A percentile compares a stretch with the other conserved stretches of the same genome.
These are phyloP conservation scores for Neofusicoccum laricinum DNA, from an alignment of 2,329 filamentous ascomycete genomes.

Conservation along the genomic window DNA sequence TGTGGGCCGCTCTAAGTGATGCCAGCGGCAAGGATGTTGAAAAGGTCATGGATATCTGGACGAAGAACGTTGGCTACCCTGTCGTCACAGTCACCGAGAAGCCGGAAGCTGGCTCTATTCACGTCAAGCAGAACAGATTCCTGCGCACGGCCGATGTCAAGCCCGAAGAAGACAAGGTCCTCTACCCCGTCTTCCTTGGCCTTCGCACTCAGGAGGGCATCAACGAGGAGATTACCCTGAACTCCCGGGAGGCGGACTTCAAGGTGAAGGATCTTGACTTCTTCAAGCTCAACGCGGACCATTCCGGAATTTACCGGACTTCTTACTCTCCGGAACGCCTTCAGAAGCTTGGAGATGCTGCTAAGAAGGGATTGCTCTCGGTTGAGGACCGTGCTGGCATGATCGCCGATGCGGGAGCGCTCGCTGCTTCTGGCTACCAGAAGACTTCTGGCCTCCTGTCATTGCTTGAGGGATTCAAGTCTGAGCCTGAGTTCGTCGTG, in stretches of 20 bases:
- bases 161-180: constrained; percentile 82
- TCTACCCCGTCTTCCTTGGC: constrained; percentile 88
- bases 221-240: constrained; percentile 71
- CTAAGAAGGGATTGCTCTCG: constrained; percentile 73
- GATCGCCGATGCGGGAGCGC: constrained; percentile 82
- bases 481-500: constrained; percentile 84
- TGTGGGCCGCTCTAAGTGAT: constrained; percentile 84
- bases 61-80: constrained; percentile 91
- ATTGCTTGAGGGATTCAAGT: constrained; percentile 77
- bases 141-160: constrained; percentile 88
- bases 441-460: constrained; percentile 87
- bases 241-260: constrained; percentile 71
- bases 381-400: constrained; percentile 93
- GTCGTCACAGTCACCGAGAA: constrained; percentile 84
- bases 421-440: constrained; percentile 87
- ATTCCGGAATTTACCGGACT: constrained; percentile 88
- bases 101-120: constrained; percentile 67
- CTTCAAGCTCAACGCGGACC: constrained; percentile 95
- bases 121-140: constrained; percentile 93
- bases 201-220: constrained; percentile 81
- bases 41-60: constrained; percentile 93
- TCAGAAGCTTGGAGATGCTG: constrained; percentile 81
- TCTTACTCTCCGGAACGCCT: constrained; percentile 81
- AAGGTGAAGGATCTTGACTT: constrained; percentile 78
- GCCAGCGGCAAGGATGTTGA: constrained; percentile 90